Base-by-base conservation (phyloP, 1,139 yeast genomes). In the Taphrina sp. region DNA sequence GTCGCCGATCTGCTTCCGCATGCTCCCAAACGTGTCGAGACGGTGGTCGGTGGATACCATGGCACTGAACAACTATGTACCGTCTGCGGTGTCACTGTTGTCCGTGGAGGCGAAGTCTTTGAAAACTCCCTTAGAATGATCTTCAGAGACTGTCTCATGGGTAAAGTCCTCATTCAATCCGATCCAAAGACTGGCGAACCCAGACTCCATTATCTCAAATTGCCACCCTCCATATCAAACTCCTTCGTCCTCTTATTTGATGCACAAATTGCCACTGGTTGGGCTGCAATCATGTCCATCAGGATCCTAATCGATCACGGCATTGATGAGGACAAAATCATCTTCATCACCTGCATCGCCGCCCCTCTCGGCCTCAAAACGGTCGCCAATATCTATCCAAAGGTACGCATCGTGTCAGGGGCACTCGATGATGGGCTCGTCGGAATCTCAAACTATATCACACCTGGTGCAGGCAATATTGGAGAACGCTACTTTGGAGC, bases 181-280 rank as follows among this genome's bases (percentile, higher is more conserved):
- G 96, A 89, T 67, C 76, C 94, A 0, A 71, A 76, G 36, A 88
- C 96, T 0, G 97, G 97, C 5, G 97, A 92, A 69, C 97, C 97
- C 0, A 92, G 85, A 65, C 73, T 92, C 58, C 96, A 89, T 68
- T 81, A 83, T 26, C 83, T 85, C 62, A 77, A 81, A 26, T 70
- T 92, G 38, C 82, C 86, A 0, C 67, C 69, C 0, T 58, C 64
- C 56, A 62, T 72, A 12, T 62, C 59, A 2, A 59, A 59, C 10
- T 65, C 64, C 17, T 51, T 57, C 61, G 80, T 87, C 0, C 70
- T 92, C 35, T 70, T 92, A 46, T 79, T 87, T 65, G 97, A 92
- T 66, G 85, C 95, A 0, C 96, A 90, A 67, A 76, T 88, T 49
- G 83, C 88, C 23, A 83, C 95, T 43, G 98, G 97, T 1, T 95